Base-by-base conservation (phyloP, 2,329 filamentous ascomycete genomes). In the Cercospora janseana region DNA sequence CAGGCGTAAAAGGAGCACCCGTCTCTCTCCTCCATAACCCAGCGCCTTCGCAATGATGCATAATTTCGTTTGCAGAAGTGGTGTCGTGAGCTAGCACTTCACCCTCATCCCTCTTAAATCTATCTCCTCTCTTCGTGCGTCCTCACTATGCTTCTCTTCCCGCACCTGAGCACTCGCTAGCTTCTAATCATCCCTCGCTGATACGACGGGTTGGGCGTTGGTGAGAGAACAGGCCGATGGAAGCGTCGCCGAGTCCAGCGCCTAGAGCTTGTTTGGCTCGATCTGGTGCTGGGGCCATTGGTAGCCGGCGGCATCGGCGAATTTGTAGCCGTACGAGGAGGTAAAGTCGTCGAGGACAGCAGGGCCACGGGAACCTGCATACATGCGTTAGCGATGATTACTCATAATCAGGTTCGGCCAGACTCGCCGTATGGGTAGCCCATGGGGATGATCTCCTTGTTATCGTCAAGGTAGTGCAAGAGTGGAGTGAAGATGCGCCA, bases 401-500 rank as follows among this genome's bases (percentile, higher is more conserved):
- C 4, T 12, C 29, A 28, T 31, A 4, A 6, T 26, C 4, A n/a
- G 7, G 20, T 10, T 10, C n/a, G 6, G 23, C 21, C 15, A 10
- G 9, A 72, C 87, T 76, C 75, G 96, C 93, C 93, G 69, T 98
- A 98, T 60, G 94, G 92, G 75, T 98, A 98, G 69, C 96, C 92
- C 93, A 98, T 98, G 20, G 93, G 93, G 54, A 95, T 88, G 60
- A 98, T 97, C 75, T 98, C 93, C 80, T 95, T 95, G 80, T 97
- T 96, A 69, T 96, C 90, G 60, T 98, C 94, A 9, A 98, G 83
- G 75, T 98, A 98, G 78, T 98, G 92, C 57, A 98, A 80, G 28
- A 98, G 85, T 61, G 93, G 93, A 2, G 90, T 95, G 75, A 98
- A 98, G 72, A 98, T 94, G 72, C 91, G 89, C 93, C 93, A 98